Evolutionary conservation across 352 stramenopile genomes (phyloP).

Genomic region (Phytopythium cucurbitacearum): DNA sequence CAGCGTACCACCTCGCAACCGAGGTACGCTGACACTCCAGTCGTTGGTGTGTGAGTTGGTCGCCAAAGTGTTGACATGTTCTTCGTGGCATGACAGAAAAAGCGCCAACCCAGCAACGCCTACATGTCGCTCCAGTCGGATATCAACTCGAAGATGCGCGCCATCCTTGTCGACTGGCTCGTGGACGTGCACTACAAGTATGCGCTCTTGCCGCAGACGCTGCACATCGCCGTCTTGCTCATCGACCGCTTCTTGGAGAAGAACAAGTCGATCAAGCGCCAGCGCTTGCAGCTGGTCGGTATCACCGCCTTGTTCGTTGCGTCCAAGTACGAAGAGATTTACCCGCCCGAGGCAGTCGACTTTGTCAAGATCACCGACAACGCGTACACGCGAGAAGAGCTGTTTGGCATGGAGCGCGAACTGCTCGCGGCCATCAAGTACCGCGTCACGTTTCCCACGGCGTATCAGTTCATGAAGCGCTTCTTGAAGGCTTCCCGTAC

Average conservation of each 20-base stretch:
- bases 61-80: not conserved
- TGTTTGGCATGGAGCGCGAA: constrained; percentile 83
- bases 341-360: constrained; percentile 90
- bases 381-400: constrained; percentile 86
- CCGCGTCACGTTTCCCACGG: constrained; percentile 80
- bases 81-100: constrained; percentile 29
- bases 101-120: constrained; percentile 47
- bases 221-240: constrained; percentile 82
- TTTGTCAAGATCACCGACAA: constrained; percentile 98
- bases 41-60: not conserved
- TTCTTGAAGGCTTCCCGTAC: constrained; percentile 82
- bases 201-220: constrained; percentile 64
- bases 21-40: constrained; percentile 28
- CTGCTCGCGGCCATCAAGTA: constrained; percentile 69
- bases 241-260: constrained; percentile 83
- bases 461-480: constrained; percentile 84
- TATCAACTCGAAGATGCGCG: constrained; percentile 99
- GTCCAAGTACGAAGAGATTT: constrained; percentile 98
- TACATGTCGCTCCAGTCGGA: constrained; percentile 92
- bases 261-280: constrained; percentile 58
- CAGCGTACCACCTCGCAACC: constrained; percentile 65
- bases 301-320: constrained; percentile 95
- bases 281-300: constrained; percentile 94
- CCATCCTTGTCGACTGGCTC: constrained; percentile 99
- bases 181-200: constrained; percentile 91